Evolutionary conservation across 2,329 filamentous ascomycete species (phyloP).

Genomic region (Ophiostoma novo-ulmi): DNA sequence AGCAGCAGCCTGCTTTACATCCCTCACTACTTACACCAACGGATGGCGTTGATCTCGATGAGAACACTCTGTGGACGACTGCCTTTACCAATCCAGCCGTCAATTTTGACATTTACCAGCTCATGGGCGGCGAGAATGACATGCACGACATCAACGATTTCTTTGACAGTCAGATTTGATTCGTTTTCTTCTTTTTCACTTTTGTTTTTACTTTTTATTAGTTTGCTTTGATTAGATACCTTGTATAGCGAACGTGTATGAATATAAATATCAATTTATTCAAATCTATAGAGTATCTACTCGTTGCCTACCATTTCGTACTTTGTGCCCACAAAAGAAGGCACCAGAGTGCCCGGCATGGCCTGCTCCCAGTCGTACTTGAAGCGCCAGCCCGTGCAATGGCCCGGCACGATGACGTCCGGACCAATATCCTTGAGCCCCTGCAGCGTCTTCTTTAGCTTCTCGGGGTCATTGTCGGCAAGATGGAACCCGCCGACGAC

Average conservation of each 20-base stretch:
- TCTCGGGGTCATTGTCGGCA: not conserved
- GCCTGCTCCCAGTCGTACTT: conserved; percentile 48
- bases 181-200: too few relatives aligned
- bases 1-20: not conserved
- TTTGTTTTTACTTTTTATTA: not conserved
- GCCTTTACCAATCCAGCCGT: conserved; percentile 16
- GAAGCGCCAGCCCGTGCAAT: conserved; percentile 53
- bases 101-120: conserved; percentile 11
- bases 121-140: conserved; percentile 11
- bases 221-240: not conserved
- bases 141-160: conserved; percentile 6
- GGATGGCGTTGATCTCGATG: conserved; percentile 1
- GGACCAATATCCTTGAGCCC: conserved; percentile 29
- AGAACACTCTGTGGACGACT: conserved; percentile 11
- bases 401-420: conserved; percentile 48
- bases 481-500: conserved; percentile 5
- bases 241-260: not conserved
- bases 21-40: not conserved
- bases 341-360: conserved; percentile 47
- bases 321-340: conserved; percentile 41
- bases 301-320: not conserved
- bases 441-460: not conserved
- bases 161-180: not conserved
- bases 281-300: not conserved
- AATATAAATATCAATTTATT: not conserved